phyloP scores from a whole-genome alignment of 805 yeast species.

The Schizosaccharomyces lindneri region DNA sequence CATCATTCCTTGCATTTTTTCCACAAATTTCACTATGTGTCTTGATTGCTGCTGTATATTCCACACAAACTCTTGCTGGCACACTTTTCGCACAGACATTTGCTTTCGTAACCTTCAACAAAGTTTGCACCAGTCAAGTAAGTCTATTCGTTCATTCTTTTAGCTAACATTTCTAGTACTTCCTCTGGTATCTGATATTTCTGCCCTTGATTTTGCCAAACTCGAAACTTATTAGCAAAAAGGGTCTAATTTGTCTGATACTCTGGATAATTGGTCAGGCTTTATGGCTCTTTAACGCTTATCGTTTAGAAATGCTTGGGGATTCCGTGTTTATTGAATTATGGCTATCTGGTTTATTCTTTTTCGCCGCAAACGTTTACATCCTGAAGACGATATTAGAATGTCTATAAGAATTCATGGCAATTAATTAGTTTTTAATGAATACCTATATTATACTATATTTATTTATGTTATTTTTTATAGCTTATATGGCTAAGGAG shows the following conservation, averaged over 20 bases:
- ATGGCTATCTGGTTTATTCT: background rate
- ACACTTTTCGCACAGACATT: conserved; percentile 54
- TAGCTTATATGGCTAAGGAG: no score
- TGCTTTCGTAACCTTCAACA: conserved; percentile 52
- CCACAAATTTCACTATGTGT: conserved; percentile 53
- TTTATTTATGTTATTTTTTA: no score
- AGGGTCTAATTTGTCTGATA: conserved; percentile 20
- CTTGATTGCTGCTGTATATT: conserved; percentile 29
- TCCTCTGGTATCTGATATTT: conserved; percentile 77
- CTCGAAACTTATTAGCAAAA: conserved; percentile 7
- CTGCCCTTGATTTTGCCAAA: conserved; percentile 44
- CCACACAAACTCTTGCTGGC: conserved; percentile 20
- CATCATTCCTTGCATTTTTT: conserved; percentile 43
- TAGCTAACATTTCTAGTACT: conserved; percentile 23
- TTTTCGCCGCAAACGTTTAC: background rate
- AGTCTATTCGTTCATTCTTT: background rate
- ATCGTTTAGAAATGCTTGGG: conserved; percentile 1
- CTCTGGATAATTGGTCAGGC: conserved; percentile 34
- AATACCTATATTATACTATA: no score
- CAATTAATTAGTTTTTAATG: background rate
- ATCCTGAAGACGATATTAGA: background rate
- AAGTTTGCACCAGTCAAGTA: conserved; percentile 65
- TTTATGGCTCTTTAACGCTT: background rate
- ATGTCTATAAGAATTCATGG: background rate
- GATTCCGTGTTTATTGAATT: background rate